These are phyloP conservation scores for Leccinum olivaceopallidum DNA, from an alignment of 768 basidiomycete species.

Conservation along the genomic window DNA sequence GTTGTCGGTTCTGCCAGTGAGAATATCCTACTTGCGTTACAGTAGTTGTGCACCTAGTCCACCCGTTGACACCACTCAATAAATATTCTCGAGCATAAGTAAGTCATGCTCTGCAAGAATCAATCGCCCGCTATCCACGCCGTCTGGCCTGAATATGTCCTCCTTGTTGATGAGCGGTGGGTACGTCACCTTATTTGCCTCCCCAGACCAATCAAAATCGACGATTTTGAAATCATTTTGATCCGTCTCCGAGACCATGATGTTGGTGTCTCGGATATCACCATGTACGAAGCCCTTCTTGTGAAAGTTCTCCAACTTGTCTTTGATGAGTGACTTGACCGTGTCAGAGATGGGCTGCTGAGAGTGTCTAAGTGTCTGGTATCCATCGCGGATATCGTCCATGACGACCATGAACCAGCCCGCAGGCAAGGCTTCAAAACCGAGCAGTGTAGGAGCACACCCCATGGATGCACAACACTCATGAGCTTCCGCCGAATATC, in stretches of 20 bases:
- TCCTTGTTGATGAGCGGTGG: not conserved
- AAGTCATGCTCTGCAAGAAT: not conserved
- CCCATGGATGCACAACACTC: constrained; percentile 18
- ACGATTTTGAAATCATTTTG: not conserved
- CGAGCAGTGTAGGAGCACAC: constrained; percentile 28
- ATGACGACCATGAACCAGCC: constrained; percentile 37
- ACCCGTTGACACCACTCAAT: too few relatives aligned
- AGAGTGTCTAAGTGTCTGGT: too few relatives aligned
- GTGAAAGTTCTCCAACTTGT: not conserved
- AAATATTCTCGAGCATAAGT: not conserved
- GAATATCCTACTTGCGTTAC: too few relatives aligned
- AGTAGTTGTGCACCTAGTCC: too few relatives aligned
- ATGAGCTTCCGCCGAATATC: constrained; percentile 31
- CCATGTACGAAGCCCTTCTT: not conserved
- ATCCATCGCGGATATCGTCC: constrained; percentile 15
- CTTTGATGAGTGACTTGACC: not conserved
- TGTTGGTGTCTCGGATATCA: not conserved
- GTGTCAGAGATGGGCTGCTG: too few relatives aligned
- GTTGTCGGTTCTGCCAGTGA: too few relatives aligned
- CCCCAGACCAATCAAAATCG: not conserved
- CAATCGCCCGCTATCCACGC: not conserved
- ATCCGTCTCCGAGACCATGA: not conserved
- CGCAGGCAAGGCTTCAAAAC: constrained; percentile 27
- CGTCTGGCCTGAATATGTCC: not conserved
- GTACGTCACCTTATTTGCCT: not conserved